A percentile compares a stretch with the other conserved stretches of the same genome.
Evolutionary conservation across 352 stramenopile species (phyloP).

Genomic region (Nothophytophthora sp.): DNA sequence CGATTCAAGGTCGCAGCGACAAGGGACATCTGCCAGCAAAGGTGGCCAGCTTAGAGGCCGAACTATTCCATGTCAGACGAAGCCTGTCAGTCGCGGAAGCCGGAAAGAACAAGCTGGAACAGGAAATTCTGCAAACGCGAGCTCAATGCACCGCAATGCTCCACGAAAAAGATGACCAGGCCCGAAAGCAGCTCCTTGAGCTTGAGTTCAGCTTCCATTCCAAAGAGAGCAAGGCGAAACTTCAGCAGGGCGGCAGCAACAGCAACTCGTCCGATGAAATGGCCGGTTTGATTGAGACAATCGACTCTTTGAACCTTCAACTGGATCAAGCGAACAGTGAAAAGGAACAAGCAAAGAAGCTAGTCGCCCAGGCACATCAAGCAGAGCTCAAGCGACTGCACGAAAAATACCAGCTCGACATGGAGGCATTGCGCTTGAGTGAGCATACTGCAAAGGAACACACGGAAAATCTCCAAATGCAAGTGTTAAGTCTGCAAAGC

Average conservation of each 20-base stretch:
- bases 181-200: constrained; percentile 54
- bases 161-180: constrained; percentile 59
- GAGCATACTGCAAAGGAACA: constrained; percentile 67
- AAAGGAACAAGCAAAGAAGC: constrained; percentile 37
- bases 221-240: constrained; percentile 24
- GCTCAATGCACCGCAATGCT: constrained; percentile 38
- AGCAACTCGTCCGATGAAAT: constrained; percentile 39
- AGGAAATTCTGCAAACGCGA: constrained; percentile 44
- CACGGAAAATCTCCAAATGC: constrained; percentile 37
- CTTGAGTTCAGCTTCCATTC: constrained; percentile 40
- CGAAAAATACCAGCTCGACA: constrained; percentile 65
- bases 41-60: constrained; percentile 18
- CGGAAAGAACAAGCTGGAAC: constrained; percentile 39
- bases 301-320: constrained; percentile 64
- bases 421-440: constrained; percentile 62
- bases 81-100: constrained; percentile 28
- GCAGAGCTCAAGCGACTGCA: constrained; percentile 63
- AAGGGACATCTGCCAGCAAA: constrained; percentile 3
- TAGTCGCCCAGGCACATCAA: constrained; percentile 44
- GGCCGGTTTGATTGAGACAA: constrained; percentile 65
- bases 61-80: constrained; percentile 29
- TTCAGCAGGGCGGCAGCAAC: background rate
- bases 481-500: constrained; percentile 54
- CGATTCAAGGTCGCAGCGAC: background rate
- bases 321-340: constrained; percentile 48